phyloP scores from a whole-genome alignment of 148 eudicot genomes.

The Rhododendron mucronatum region DNA sequence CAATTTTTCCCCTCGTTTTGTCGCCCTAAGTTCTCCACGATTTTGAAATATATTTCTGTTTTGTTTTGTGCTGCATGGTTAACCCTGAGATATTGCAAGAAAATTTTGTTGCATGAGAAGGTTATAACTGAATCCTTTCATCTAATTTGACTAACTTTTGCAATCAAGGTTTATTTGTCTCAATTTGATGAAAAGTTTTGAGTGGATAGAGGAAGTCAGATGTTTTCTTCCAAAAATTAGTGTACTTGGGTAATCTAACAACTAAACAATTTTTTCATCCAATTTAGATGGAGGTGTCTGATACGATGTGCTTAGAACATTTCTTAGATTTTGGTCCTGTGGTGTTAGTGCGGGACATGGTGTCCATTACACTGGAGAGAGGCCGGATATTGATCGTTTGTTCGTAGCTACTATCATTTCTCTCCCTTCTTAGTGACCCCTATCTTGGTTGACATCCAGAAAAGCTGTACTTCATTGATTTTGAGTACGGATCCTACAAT shows the following conservation, averaged over 20 bases:
- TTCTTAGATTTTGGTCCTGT: background rate
- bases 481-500: slow-evolving; percentile 92
- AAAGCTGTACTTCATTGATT: slow-evolving; percentile 90
- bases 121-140: background rate
- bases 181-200: background rate
- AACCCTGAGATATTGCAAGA: background rate
- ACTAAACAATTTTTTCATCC: background rate
- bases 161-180: background rate
- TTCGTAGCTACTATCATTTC: background rate
- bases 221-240: background rate
- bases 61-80: background rate
- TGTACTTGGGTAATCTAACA: background rate
- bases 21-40: background rate
- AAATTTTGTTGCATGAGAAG: background rate
- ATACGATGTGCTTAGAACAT: background rate
- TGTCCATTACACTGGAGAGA: background rate
- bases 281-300: background rate
- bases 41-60: background rate
- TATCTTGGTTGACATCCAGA: slow-evolving; percentile 38
- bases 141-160: background rate
- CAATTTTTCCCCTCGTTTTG: background rate
- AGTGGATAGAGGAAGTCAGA: background rate
- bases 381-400: background rate
- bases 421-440: background rate
- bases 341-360: background rate